A percentile compares a stretch with the other conserved stretches of the same genome.
Conservation (phyloP, 257 asterid genomes). For the Paraleonurus japonicus region DNA sequence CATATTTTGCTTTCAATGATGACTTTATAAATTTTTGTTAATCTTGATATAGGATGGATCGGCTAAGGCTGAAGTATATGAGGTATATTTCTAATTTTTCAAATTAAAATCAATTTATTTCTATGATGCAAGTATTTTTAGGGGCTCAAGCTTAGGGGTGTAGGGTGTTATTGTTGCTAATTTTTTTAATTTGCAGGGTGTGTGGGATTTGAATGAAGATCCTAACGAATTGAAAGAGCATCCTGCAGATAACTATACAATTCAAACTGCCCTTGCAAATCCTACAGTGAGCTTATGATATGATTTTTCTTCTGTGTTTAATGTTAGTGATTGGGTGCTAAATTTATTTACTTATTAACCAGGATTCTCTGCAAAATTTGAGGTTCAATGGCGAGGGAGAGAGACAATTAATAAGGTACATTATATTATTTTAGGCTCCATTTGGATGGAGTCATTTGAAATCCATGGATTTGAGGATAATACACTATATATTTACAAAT, state of each 20-base stretch:
- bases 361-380: slow-evolving; percentile 82
- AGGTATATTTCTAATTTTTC: slow-evolving; percentile 41
- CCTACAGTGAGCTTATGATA: no score
- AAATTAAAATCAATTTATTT: background rate
- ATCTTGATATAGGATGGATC: slow-evolving; percentile 61
- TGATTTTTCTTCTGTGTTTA: no score
- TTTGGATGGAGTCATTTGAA: no score
- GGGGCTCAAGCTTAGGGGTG: background rate
- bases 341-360: slow-evolving; percentile 1
- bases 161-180: background rate
- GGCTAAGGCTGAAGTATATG: slow-evolving; percentile 40
- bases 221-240: slow-evolving; percentile 63
- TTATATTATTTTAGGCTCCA: no score
- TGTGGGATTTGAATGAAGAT: slow-evolving; percentile 84
- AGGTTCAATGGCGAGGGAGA: slow-evolving; percentile 47
- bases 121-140: no score
- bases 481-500: no score
- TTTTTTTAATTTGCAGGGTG: slow-evolving; percentile 42
- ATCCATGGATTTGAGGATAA: no score
- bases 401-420: no score
- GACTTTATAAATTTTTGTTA: background rate
- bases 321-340: no score
- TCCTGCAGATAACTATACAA: slow-evolving; percentile 56
- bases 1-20: background rate
- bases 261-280: slow-evolving; percentile 59